Evolutionary conservation across 495 filamentous ascomycete genomes (phyloP).

Genomic region (Aspergillus mulundensis): DNA sequence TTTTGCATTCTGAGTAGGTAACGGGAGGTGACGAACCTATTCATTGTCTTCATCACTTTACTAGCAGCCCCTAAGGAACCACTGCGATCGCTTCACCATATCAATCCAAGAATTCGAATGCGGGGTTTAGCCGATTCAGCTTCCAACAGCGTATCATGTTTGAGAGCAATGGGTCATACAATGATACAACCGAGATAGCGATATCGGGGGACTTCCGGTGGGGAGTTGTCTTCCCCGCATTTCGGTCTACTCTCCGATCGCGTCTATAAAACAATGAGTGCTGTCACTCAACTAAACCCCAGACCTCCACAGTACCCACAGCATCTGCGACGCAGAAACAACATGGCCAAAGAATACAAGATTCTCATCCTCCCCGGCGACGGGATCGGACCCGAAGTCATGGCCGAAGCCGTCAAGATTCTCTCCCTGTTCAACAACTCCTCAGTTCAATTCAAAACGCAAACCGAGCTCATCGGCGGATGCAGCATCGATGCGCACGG

Average conservation of each 20-base stretch:
- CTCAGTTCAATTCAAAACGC: conserved; percentile 35
- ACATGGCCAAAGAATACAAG: conserved; percentile 26
- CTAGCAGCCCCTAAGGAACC: too few species aligned
- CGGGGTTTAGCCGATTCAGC: too few species aligned
- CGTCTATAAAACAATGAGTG: not conserved
- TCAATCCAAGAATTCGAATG: too few species aligned
- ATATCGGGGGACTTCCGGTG: not conserved
- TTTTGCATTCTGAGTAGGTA: too few species aligned
- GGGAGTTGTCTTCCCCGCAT: not conserved
- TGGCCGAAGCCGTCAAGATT: conserved; percentile 49
- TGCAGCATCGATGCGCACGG: conserved; percentile 45
- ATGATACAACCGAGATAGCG: not conserved
- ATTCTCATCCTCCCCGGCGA: conserved; percentile 54
- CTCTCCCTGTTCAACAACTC: conserved; percentile 42
- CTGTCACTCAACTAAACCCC: not conserved
- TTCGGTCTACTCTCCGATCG: not conserved
- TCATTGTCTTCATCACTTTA: too few species aligned
- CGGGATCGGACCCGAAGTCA: conserved; percentile 53
- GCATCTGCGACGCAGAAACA: too few species aligned
- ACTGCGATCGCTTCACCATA: too few species aligned
- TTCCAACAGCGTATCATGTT: not conserved
- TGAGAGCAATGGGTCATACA: not conserved
- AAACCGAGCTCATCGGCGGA: conserved; percentile 46
- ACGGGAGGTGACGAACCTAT: too few species aligned
- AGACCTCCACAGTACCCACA: too few species aligned